Evolutionary conservation across 176 grass and related monocot species (phyloP), one percentile per base, ranked within the genome.

Genomic region (Puya raimondii): DNA sequence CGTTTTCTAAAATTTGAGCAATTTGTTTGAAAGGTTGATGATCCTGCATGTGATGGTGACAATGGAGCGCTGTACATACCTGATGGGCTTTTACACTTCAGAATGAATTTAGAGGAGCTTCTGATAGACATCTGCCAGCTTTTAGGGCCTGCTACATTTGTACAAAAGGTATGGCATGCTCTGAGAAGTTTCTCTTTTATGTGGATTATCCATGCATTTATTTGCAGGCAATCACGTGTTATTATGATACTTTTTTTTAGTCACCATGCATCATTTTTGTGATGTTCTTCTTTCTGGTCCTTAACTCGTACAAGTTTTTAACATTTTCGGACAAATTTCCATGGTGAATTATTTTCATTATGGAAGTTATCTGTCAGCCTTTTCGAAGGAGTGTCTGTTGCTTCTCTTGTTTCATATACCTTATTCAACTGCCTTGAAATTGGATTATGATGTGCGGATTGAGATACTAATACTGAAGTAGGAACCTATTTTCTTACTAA

Each of bases 111-210:
- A 73, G 93, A 92, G 79, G 93, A 97, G 72, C 93, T 97, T 63
- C 82, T 92, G 50, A 81, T 92, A 53, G 88, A 97, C 79, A 90
- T 97, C 69, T 92, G 88, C 78, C 91, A 92, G 84, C 67, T 97
- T 86, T 29, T 97, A 66, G 89, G 89, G 16, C 66, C 84, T 56
- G 56, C 73, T 77, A 51, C 79, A 48, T 97, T 85, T 77, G 67
- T 97, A 61, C 88, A 83, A 76, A 97, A 85, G 89, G 93, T 91
- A 59, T 47, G 48, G 2, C 2, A 64, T 14, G 64, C 15, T 73
- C 16, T 76, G 25, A 71, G 12, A 61, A 61, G 10, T 61, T 61
- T 15, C 56, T 21, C 56, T 61, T 18, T 61, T 61, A 61, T 61
- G 4, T 22, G 56, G 14, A 49, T 68, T 51, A 66, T 63, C 57